Evolutionary conservation across 768 basidiomycete genomes (phyloP).

Genomic region (Macrolepiota albuminosa): DNA sequence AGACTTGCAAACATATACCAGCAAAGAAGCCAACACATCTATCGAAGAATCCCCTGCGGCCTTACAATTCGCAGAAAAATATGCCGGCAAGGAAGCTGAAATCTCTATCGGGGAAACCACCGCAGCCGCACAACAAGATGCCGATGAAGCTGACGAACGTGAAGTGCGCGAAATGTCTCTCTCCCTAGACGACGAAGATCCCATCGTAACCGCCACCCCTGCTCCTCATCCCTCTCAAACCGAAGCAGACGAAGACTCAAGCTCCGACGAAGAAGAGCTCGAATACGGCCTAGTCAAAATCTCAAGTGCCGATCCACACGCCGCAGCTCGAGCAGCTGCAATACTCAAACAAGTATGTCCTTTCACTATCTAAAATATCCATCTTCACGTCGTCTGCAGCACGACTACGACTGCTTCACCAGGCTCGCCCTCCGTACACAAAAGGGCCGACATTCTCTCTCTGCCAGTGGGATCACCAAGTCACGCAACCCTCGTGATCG

Average conservation of each 20-base stretch:
- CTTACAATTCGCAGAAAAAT: not conserved
- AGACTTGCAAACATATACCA: not conserved
- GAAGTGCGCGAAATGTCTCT: constrained; percentile 16
- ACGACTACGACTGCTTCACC: constrained; percentile 83
- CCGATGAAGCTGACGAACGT: constrained; percentile 8
- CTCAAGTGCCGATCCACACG: constrained; percentile 76
- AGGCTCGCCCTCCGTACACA: constrained; percentile 25
- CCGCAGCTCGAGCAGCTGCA: constrained; percentile 90
- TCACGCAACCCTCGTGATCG: constrained; percentile 4
- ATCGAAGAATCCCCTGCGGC: not conserved
- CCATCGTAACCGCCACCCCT: not conserved
- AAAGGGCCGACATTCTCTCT: constrained; percentile 15
- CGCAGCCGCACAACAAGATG: not conserved
- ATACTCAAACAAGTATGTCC: constrained; percentile 79
- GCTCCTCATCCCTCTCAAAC: not conserved
- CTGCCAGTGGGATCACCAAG: constrained; percentile 29
- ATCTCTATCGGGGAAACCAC: not conserved
- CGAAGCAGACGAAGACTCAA: constrained; percentile 18
- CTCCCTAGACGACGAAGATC: constrained; percentile 2
- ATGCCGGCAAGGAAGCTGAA: not conserved
- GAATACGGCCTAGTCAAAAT: constrained; percentile 74
- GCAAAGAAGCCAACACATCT: not conserved
- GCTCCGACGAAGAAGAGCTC: constrained; percentile 34
- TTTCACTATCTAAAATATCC: not conserved
- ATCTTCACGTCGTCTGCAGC: constrained; percentile 34